These are phyloP conservation scores for Sclerotinia sclerotiorum DNA, from an alignment of 2,329 filamentous ascomycete genomes.

Conservation along the genomic window DNA sequence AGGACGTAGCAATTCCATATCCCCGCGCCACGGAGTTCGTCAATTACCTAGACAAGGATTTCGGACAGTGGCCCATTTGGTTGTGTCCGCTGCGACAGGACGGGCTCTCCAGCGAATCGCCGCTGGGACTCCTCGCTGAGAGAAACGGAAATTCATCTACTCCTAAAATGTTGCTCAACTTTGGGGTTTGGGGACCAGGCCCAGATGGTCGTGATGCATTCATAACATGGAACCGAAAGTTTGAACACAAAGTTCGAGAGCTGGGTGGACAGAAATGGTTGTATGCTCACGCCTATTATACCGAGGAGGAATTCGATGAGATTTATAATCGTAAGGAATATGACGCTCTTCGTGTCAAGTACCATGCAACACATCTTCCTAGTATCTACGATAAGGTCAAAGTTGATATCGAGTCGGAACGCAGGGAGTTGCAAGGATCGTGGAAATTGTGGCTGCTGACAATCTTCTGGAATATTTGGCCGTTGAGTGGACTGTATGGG, in stretches of 20 bases:
- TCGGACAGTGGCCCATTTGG: slow-evolving; percentile 47
- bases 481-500: slow-evolving; percentile 38
- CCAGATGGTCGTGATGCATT: slow-evolving; percentile 56
- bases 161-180: slow-evolving; percentile 57
- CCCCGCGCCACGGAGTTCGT: slow-evolving; percentile 50
- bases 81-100: slow-evolving; percentile 51
- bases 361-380: slow-evolving; percentile 62
- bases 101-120: slow-evolving; percentile 28
- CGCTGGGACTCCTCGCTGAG: slow-evolving; percentile 24
- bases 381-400: slow-evolving; percentile 70
- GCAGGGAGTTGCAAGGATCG: slow-evolving; percentile 18
- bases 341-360: slow-evolving; percentile 60
- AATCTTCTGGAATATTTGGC: slow-evolving; percentile 40
- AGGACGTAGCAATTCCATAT: slow-evolving; percentile 61
- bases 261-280: slow-evolving; percentile 82
- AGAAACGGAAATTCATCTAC: slow-evolving; percentile 27
- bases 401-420: slow-evolving; percentile 48
- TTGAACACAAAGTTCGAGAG: slow-evolving; percentile 67
- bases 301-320: slow-evolving; percentile 65
- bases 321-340: slow-evolving; percentile 62
- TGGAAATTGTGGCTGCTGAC: slow-evolving; percentile 20
- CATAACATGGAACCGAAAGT: slow-evolving; percentile 64
- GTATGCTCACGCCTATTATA: slow-evolving; percentile 83
- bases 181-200: slow-evolving; percentile 79
- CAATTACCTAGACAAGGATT: slow-evolving; percentile 47